Conservation (phyloP, 2,329 filamentous ascomycete genomes). For the Ceratocystis cubensis region DNA sequence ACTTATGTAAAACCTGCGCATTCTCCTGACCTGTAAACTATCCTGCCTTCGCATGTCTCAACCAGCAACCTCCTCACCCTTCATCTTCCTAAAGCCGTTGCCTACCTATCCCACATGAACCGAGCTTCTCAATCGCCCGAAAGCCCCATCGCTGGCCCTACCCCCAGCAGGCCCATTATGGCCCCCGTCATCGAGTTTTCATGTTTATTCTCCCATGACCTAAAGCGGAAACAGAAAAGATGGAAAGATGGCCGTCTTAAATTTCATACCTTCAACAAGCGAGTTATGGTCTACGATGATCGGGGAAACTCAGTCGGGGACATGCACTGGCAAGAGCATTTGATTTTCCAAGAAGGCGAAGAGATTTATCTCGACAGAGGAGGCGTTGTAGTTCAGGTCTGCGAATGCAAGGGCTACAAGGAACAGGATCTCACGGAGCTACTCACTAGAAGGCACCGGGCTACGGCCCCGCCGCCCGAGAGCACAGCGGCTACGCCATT, state of each 20-base stretch:
- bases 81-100: background rate
- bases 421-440: conserved; percentile 69
- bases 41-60: conserved; percentile 2
- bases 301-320: conserved; percentile 71
- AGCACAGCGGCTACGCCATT: conserved; percentile 21
- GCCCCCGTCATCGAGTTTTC: conserved; percentile 69
- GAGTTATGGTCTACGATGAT: conserved; percentile 82
- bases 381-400: conserved; percentile 66
- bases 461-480: conserved; percentile 18
- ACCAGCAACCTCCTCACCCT: background rate
- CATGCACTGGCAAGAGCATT: conserved; percentile 61
- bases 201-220: conserved; percentile 77
- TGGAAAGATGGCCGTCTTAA: conserved; percentile 88
- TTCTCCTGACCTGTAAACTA: background rate
- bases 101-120: conserved; percentile 1
- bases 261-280: conserved; percentile 82
- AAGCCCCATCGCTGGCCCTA: background rate
- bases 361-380: conserved; percentile 68
- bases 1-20: background rate
- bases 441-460: conserved; percentile 46
- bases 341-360: conserved; percentile 64
- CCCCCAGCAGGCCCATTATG: conserved; percentile 38
- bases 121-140: conserved; percentile 7
- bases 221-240: conserved; percentile 74
- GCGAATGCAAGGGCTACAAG: conserved; percentile 56